Evolutionary conservation across 495 filamentous ascomycete genomes (phyloP), one percentile per base, ranked within the genome.

Genomic region (Penicillium dipodomyicola): DNA sequence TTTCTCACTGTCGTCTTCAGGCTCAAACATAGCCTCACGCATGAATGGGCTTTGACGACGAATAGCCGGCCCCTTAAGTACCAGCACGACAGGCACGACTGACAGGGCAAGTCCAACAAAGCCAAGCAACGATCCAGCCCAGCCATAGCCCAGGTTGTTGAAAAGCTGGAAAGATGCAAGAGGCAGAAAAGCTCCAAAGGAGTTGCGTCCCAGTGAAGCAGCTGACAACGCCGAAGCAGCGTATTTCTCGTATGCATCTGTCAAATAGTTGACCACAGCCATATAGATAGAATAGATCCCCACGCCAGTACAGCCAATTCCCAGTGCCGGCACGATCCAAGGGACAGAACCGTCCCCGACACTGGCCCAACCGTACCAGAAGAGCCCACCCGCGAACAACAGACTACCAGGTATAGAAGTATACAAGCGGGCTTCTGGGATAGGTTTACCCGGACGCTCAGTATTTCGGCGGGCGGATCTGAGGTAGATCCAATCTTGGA

Each of bases 201-300:
- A 48, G 20, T 72, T 76, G 11, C 71, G 60, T 0, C 73, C 71
- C 20, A 75, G 29, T 2, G 67, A 69, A 0, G 71, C 72, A 2
- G 69, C 72, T 2, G 64, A 67, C 19, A 75, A 57, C 12, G 72
- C 72, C 1, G 66, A 70, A 4, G 72, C 72, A 10, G 72, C 72
- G 29, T 72, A 74, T 44, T 68, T 71, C 54, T 76, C 73, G 39
- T 80, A 80, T 9, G 73, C 71, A 54, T 80, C 76, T 2, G 72
- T 75, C 49, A 78, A 61, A 54, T 80, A 80, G 50, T 78, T 80
- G 37, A 76, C 67, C 1, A 77, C 72, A 0, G 73, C 74, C 76
- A 78, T 74, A 57, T 77, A 78, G 58, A 78, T 78, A 10, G 65
- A 68, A 50, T 76, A 76, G 33, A 76, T 72, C 0, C 75, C 75